Base-by-base conservation (phyloP, 192 early-diverging fungal genomes). In the Entophlyctis helioformis region DNA sequence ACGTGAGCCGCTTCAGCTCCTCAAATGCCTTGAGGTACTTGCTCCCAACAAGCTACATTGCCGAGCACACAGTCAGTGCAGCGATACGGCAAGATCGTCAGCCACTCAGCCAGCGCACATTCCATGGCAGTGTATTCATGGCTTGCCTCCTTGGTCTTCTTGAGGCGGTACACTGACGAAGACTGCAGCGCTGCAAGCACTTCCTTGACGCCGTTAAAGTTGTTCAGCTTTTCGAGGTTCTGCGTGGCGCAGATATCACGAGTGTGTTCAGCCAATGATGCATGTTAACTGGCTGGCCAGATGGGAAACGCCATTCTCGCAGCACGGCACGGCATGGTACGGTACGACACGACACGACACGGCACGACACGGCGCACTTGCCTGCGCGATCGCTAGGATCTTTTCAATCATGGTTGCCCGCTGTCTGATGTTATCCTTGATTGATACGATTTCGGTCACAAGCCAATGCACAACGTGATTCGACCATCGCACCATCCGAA, bases 161-260 rank as follows among this genome's bases (percentile, higher is more conserved):
- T 68, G 26, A 78, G 53, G 22, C 74, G 60, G 42, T 71, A 74
- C 5, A 78, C 54, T 1, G 71, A 52, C 29, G 65, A 61, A 3
- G 68, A 59, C 39, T 71, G 62, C 25, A 78, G 45, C 4, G 74
- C 74, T 6, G 71, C 74, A n/a, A 74, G 35, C 16, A 74, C 49
- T 48, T 78, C 74, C 48, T 69, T 66, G 19, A 78, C 63, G 5
- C 64, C 74, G 42, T 78, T 78, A 51, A 71, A 74, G 55, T 78
- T 78, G 43, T 69, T 63, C 25, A 78, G 42, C 22, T 62, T 62
- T 21, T 64, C 53, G 8, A 71, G 37, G 13, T 69, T 53, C 56
- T 66, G n/a, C 28, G 36, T 20, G n/a, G n/a, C n/a, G n/a, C n/a
- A n/a, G n/a, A n/a, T n/a, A n/a, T n/a, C n/a, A n/a, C n/a, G n/a